Evolutionary conservation across 495 filamentous ascomycete genomes (phyloP), one percentile per base, ranked within the genome.

Genomic region (Bacidia gigantensis): DNA sequence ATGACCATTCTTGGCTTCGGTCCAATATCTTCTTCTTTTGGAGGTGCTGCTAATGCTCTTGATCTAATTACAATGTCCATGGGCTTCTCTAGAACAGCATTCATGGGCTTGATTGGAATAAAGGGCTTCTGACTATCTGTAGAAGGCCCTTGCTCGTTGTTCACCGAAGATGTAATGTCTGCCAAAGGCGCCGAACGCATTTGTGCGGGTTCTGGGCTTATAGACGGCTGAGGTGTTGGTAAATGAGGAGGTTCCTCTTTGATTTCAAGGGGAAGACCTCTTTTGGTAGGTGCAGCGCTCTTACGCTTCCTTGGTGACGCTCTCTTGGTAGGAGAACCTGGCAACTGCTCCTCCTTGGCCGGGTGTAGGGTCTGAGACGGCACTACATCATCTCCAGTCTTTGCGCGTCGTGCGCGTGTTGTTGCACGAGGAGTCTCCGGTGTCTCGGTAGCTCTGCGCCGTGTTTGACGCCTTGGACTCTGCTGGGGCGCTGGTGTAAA

Each of bases 21-120:
- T 1, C 75, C 86, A 5, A 74, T 76, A 17, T 73, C 68, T 60
- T 89, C 85, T 60, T 86, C 80, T 21, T 78, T 68, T 38, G 73
- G 67, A 11, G 84, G 78, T 25, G 80, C 69, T 2, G 76, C 75
- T 60, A 84, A 74, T 20, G 79, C 79, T 48, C 90, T 82, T 25
- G 87, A 87, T 67, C 93, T 92, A 55, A 95, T 67, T 43, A 95
- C 81, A 55, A 98, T 94, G 61, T 96, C 89, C 86, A 94, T 89
- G 9, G 89, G 89, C 65, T 79, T 87, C 62, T 95, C 87, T 48
- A 92, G 62, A 50, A 86, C 71, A 2, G 84, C 84, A 56, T 83
- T 75, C 67, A 84, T 77, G 21, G 84, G 71, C 58, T 80, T 86
- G 62, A 89, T 76, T 51, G 82, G 81, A 62, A 81, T 78, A 29